phyloP scores from a whole-genome alignment of 2,329 filamentous ascomycete species.

The Colletotrichum sublineola region DNA sequence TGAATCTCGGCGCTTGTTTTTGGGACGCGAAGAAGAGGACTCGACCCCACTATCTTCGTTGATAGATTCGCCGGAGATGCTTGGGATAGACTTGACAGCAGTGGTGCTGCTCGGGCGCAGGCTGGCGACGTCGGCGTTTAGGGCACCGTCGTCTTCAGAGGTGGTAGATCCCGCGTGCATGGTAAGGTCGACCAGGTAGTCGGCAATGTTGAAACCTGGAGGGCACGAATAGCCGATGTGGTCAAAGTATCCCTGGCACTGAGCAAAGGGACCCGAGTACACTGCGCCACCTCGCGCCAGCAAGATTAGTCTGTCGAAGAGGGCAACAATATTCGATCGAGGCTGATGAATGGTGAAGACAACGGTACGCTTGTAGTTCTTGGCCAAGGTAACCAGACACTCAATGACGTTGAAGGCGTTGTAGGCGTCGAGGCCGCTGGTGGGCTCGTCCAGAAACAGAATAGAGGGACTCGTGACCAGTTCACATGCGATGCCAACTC shows the following conservation, averaged over 20 bases:
- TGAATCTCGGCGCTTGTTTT: conserved; percentile 80
- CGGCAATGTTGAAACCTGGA: conserved; percentile 97
- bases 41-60: conserved; percentile 76
- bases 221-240: conserved; percentile 92
- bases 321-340: conserved; percentile 95
- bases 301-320: conserved; percentile 94
- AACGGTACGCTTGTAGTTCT: conserved; percentile 96
- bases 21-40: conserved; percentile 74
- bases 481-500: conserved; percentile 97
- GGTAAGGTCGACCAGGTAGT: conserved; percentile 96
- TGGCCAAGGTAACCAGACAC: conserved; percentile 92
- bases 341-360: conserved; percentile 99
- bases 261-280: conserved; percentile 90
- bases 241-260: conserved; percentile 94
- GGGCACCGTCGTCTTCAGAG: conserved; percentile 69
- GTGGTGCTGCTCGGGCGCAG: conserved; percentile 88
- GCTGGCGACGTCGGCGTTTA: conserved; percentile 69
- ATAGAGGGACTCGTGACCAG: conserved; percentile 98
- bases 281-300: conserved; percentile 91
- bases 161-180: conserved; percentile 86
- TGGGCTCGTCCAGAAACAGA: conserved; percentile 96
- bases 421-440: conserved; percentile 93
- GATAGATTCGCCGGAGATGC: conserved; percentile 81
- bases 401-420: conserved; percentile 99
- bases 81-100: conserved; percentile 91